Percentiles rank a stretch among this genome's conserved stretches.
Conservation (phyloP, 2,329 filamentous ascomycete genomes). For the Colletotrichum sp. region DNA sequence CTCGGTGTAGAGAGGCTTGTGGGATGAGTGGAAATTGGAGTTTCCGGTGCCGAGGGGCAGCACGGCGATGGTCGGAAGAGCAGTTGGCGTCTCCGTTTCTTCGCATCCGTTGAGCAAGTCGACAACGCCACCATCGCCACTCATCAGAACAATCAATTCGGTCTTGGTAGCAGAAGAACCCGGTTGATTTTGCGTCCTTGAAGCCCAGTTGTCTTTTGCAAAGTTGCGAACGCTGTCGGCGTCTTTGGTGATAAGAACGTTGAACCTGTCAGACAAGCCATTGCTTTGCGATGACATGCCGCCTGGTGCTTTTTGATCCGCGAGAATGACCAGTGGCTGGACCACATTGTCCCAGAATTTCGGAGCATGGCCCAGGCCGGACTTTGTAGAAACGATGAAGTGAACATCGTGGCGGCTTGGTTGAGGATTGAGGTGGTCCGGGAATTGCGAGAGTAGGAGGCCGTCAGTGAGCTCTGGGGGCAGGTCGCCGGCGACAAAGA, state of each 20-base stretch:
- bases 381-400: slow-evolving; percentile 70
- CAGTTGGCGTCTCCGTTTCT: slow-evolving; percentile 16
- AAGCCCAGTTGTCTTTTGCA: slow-evolving; percentile 46
- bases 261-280: slow-evolving; percentile 40
- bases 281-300: neutral
- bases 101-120: slow-evolving; percentile 76
- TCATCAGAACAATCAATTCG: slow-evolving; percentile 76
- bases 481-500: slow-evolving; percentile 33
- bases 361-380: slow-evolving; percentile 65
- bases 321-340: slow-evolving; percentile 58
- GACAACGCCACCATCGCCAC: slow-evolving; percentile 85
- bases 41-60: slow-evolving; percentile 71
- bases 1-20: slow-evolving; percentile 59
- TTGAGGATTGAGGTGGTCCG: slow-evolving; percentile 37
- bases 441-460: slow-evolving; percentile 41
- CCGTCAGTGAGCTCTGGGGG: slow-evolving; percentile 40
- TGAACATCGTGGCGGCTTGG: slow-evolving; percentile 45
- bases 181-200: slow-evolving; percentile 29
- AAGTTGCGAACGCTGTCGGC: slow-evolving; percentile 70
- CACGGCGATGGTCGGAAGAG: slow-evolving; percentile 52
- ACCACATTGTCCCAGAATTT: slow-evolving; percentile 62
- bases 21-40: slow-evolving; percentile 66
- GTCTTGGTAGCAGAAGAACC: slow-evolving; percentile 5
- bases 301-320: slow-evolving; percentile 7
- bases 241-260: slow-evolving; percentile 67